A percentile compares a stretch with the other conserved stretches of the same genome.
These are phyloP conservation scores for Neurospora crassa DNA, from an alignment of 2,329 filamentous ascomycete species.

Conservation along the genomic window DNA sequence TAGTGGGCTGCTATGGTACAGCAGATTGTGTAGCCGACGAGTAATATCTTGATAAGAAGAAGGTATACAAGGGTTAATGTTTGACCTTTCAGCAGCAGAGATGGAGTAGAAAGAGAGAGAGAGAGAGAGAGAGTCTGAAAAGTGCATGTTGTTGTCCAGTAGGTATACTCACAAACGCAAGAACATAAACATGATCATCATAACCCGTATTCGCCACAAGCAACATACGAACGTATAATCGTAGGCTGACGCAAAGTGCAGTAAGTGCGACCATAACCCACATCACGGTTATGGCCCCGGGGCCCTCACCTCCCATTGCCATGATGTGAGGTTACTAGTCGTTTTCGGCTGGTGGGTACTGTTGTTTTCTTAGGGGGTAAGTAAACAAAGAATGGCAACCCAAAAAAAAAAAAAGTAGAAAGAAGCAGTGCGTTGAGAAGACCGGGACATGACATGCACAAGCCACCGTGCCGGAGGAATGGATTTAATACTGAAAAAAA, in stretches of 20 bases:
- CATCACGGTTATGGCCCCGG: conserved; percentile 7
- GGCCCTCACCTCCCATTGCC: conserved; percentile 5
- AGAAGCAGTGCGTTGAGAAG: neutral
- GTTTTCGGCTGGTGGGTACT: neutral
- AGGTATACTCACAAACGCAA: conserved; percentile 17
- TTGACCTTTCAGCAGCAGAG: neutral
- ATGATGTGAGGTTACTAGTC: neutral
- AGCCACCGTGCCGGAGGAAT: neutral
- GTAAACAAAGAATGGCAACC: neutral
- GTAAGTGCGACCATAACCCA: conserved; percentile 5
- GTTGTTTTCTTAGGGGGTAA: neutral
- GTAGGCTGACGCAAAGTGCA: conserved; percentile 4
- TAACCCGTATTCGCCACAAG: conserved; percentile 23
- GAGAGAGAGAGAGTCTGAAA: neutral
- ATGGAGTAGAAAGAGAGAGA: neutral
- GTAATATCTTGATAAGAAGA: conserved; percentile 14
- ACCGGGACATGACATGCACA: neutral
- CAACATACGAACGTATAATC: conserved; percentile 11
- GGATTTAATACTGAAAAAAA: neutral
- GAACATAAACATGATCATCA: conserved; percentile 27
- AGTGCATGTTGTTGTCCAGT: neutral
- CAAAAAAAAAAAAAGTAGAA: neutral
- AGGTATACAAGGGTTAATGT: neutral
- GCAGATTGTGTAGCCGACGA: conserved; percentile 25
- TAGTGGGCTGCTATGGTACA: conserved; percentile 21